A percentile compares a stretch with the other conserved stretches of the same genome.
These are phyloP conservation scores for Boletus tylopilopsis DNA, from an alignment of 768 basidiomycete genomes.

Conservation along the genomic window DNA sequence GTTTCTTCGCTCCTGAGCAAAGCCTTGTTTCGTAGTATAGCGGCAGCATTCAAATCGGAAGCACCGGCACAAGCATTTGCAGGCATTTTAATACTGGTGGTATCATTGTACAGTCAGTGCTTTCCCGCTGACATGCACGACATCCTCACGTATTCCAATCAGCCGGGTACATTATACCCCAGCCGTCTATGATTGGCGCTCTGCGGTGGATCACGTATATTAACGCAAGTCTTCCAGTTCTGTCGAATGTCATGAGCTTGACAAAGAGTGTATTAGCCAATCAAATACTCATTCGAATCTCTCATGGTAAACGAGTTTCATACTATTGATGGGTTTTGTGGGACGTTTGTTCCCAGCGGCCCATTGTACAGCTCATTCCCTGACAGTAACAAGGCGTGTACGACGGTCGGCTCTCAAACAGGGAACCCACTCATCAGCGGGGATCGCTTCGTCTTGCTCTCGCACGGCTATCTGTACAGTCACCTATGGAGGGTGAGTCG, in stretches of 20 bases:
- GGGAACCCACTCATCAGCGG: constrained; percentile 65
- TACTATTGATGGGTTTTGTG: constrained; percentile 57
- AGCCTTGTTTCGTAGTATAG: constrained; percentile 68
- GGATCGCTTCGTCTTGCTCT: constrained; percentile 47
- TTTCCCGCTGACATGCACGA: background rate
- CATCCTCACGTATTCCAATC: background rate
- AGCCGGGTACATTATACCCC: constrained; percentile 57
- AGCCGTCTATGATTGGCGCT: constrained; percentile 62
- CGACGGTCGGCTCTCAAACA: constrained; percentile 58
- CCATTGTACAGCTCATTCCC: constrained; percentile 55
- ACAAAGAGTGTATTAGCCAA: constrained; percentile 33
- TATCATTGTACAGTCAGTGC: constrained; percentile 45
- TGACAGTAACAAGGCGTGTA: constrained; percentile 70
- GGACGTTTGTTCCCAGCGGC: constrained; percentile 57
- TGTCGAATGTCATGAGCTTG: constrained; percentile 9
- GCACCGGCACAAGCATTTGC: constrained; percentile 62
- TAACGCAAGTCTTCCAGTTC: constrained; percentile 45
- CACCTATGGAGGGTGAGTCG: constrained; percentile 47
- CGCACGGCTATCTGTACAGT: constrained; percentile 38
- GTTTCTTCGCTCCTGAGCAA: constrained; percentile 63
- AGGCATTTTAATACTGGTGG: constrained; percentile 47
- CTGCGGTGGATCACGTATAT: constrained; percentile 65
- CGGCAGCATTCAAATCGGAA: constrained; percentile 54
- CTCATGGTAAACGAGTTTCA: constrained; percentile 82
- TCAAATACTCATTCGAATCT: constrained; percentile 65